Evolutionary conservation across 805 yeast species (phyloP).

Genomic region (Saccharomyces paradoxus): DNA sequence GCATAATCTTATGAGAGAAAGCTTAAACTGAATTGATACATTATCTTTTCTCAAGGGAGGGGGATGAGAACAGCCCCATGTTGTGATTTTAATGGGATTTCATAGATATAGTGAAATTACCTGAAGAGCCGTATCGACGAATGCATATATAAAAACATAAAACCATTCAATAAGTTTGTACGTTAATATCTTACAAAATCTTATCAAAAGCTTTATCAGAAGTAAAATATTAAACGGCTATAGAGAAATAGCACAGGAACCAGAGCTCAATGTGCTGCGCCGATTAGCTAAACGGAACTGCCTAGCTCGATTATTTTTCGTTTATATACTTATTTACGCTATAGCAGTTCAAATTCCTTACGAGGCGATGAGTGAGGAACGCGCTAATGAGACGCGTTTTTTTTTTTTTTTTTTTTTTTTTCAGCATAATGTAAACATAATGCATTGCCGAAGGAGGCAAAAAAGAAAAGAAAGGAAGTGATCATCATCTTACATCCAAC

Average conservation of each 20-base stretch:
- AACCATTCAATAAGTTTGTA: not conserved
- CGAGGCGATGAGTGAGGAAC: not conserved
- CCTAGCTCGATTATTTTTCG: not conserved
- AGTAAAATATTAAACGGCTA: not conserved
- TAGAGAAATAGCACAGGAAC: not conserved
- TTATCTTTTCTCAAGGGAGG: not conserved
- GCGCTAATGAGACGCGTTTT: not conserved
- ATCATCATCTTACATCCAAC: not conserved
- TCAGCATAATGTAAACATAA: not conserved
- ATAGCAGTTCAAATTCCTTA: not conserved
- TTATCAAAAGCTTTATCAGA: not conserved
- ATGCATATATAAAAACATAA: not conserved
- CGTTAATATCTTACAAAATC: not conserved
- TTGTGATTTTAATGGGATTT: not conserved
- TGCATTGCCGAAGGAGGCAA: not conserved
- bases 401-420: not conserved
- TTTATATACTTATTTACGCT: not conserved
- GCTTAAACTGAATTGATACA: not conserved
- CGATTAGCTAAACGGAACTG: not conserved
- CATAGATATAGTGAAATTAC: not conserved
- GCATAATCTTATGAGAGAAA: conserved; percentile 26
- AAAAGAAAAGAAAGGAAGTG: not conserved
- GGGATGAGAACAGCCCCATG: not conserved
- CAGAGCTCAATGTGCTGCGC: too few species aligned
- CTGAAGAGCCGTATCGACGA: not conserved